Percentiles rank a stretch among this genome's conserved stretches.
Evolutionary conservation across 768 basidiomycete species (phyloP).

Genomic region (Agrocybe praecox): DNA sequence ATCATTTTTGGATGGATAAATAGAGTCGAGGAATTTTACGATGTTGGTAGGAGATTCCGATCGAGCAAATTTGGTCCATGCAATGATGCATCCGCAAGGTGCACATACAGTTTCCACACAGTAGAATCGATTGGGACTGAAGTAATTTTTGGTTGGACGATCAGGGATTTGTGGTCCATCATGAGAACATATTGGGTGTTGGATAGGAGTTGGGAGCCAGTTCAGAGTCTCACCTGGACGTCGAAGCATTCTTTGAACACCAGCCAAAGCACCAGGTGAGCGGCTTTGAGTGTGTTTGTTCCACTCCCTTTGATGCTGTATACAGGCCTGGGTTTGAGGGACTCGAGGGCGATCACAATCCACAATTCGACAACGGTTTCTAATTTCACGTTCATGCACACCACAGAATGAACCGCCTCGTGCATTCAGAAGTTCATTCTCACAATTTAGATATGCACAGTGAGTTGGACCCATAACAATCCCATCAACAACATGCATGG

Average conservation of each 20-base stretch:
- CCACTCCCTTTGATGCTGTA: conserved; percentile 22
- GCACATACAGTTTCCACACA: conserved; percentile 33
- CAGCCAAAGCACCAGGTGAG: conserved; percentile 10
- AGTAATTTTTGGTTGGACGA: conserved; percentile 17
- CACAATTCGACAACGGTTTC: conserved; percentile 18
- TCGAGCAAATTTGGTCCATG: conserved; percentile 29
- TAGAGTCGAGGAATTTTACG: conserved; percentile 17
- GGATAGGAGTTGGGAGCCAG: conserved; percentile 11
- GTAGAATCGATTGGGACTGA: conserved; percentile 19
- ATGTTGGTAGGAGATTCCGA: conserved; percentile 27
- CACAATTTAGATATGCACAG: conserved; percentile 27
- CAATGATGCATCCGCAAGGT: no score
- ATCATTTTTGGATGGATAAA: conserved; percentile 19
- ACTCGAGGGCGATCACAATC: conserved; percentile 16
- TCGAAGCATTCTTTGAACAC: conserved; percentile 15
- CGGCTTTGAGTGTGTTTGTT: conserved; percentile 10
- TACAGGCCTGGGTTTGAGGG: conserved; percentile 21
- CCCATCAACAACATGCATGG: conserved; percentile 19
- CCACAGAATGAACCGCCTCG: conserved; percentile 25
- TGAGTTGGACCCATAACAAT: conserved; percentile 18
- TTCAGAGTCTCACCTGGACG: conserved; percentile 12
- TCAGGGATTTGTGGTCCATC: conserved; percentile 5
- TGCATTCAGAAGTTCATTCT: conserved; percentile 18
- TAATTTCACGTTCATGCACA: conserved; percentile 17
- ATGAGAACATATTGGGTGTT: conserved; percentile 20